Evolutionary conservation across 331 rosid genomes (phyloP).

Genomic region (Rosa hybrid): DNA sequence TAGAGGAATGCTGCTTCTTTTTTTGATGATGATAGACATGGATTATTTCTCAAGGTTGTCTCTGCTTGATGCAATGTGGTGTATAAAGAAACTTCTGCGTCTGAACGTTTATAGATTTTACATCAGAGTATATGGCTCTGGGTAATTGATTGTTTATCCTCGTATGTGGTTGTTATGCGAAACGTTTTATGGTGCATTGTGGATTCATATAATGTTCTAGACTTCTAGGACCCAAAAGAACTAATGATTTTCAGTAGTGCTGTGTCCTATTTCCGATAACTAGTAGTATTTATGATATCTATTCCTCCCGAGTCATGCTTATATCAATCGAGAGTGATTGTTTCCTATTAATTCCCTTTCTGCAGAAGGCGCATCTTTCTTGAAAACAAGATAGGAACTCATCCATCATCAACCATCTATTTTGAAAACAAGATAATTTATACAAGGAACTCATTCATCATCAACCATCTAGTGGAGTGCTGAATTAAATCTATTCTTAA

Average conservation of each 20-base stretch:
- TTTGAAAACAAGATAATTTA: neutral
- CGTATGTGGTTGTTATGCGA: neutral
- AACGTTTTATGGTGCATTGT: neutral
- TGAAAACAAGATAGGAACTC: neutral
- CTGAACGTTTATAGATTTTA: neutral
- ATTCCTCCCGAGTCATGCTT: neutral
- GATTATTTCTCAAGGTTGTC: constrained; percentile 25
- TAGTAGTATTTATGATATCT: neutral
- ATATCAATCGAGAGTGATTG: neutral
- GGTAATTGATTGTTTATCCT: neutral
- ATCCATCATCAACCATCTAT: too few species aligned
- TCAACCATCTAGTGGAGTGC: neutral
- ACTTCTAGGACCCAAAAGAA: neutral
- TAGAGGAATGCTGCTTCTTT: constrained; percentile 76
- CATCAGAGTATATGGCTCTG: neutral
- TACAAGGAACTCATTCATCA: neutral
- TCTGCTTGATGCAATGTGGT: constrained; percentile 31
- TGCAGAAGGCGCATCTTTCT: neutral
- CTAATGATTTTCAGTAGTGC: neutral
- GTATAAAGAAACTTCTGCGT: constrained; percentile 14
- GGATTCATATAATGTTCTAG: neutral
- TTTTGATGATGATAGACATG: constrained; percentile 13
- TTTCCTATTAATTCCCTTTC: neutral
- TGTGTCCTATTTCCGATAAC: neutral
- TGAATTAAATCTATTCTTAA: constrained; percentile 27